Evolutionary conservation across 371 early-diverging fungal species (phyloP).

Genomic region (Lichtheimia ramosa): DNA sequence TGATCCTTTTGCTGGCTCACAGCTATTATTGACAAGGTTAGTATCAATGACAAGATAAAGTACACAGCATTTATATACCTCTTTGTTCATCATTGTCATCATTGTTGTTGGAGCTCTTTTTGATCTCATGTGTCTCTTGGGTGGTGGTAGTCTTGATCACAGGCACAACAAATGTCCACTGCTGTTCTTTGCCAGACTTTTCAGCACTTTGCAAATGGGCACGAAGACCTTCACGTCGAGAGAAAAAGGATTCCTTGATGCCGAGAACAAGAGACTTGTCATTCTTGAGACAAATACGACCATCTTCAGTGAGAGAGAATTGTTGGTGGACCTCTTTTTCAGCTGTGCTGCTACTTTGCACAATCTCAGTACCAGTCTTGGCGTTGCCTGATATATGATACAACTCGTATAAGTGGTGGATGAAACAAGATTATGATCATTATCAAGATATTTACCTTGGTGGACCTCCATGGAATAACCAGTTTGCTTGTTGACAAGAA

Average conservation of each 20-base stretch:
- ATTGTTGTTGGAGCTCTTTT: neutral
- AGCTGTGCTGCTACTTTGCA: conserved; percentile 23
- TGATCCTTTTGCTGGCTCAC: no score
- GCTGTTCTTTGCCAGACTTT: neutral
- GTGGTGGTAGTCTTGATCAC: neutral
- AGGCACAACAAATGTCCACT: neutral
- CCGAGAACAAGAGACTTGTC: conserved; percentile 49
- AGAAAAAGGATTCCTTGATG: conserved; percentile 44
- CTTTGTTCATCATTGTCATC: neutral
- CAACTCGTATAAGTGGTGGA: no score
- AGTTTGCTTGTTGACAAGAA: conserved; percentile 56
- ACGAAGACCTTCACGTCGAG: conserved; percentile 41
- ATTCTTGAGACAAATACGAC: conserved; percentile 30
- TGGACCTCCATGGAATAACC: conserved; percentile 57
- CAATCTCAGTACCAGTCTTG: conserved; percentile 47
- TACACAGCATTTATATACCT: no score
- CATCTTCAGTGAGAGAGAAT: neutral
- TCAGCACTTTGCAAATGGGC: conserved; percentile 41
- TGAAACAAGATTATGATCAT: neutral
- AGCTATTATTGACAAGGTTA: no score
- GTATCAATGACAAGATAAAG: no score
- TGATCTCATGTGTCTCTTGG: neutral
- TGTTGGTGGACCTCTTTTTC: conserved; percentile 19
- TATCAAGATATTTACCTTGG: conserved; percentile 35
- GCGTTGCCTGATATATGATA: conserved; percentile 26